These are phyloP conservation scores for Lentinula guzmanii DNA, from an alignment of 768 basidiomycete genomes.

Conservation along the genomic window DNA sequence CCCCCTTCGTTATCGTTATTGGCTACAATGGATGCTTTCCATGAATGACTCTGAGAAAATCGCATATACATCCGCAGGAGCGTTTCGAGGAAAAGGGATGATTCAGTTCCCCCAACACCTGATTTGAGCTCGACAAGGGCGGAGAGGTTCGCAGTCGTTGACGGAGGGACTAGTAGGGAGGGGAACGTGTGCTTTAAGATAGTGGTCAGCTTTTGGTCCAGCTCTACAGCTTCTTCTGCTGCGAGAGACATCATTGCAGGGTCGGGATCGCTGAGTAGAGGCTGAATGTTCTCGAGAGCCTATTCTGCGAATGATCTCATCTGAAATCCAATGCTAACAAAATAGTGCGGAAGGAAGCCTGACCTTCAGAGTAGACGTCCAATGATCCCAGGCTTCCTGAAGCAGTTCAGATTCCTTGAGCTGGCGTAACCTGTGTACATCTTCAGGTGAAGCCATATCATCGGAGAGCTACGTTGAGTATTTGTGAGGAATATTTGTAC, in stretches of 20 bases:
- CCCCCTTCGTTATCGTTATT: conserved; percentile 52
- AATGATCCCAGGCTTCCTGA: conserved; percentile 61
- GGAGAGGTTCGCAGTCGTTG: conserved; percentile 57
- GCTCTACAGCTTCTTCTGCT: conserved; percentile 1
- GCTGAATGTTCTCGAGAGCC: conserved; percentile 58
- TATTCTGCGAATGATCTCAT: conserved; percentile 28
- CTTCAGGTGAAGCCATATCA: conserved; percentile 45
- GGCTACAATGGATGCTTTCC: conserved; percentile 58
- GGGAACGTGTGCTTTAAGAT: conserved; percentile 51
- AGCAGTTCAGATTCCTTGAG: conserved; percentile 68
- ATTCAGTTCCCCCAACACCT: conserved; percentile 89
- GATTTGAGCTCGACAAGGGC: conserved; percentile 89
- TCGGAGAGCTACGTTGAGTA: conserved; percentile 38
- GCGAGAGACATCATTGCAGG: conserved; percentile 54
- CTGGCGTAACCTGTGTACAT: conserved; percentile 52
- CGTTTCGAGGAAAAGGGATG: conserved; percentile 74
- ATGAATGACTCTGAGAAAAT: conserved; percentile 46
- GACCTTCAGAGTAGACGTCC: conserved; percentile 48
- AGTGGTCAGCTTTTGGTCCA: conserved; percentile 20
- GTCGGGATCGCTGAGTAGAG: conserved; percentile 69
- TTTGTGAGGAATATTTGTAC: conserved; percentile 6
- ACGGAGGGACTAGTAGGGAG: conserved; percentile 65
- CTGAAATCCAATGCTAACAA: conserved; percentile 1
- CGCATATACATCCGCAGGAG: conserved; percentile 80
- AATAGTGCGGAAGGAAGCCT: conserved; percentile 23